Conservation (phyloP, 2,329 filamentous ascomycete species). For the Colletotrichum sansevieriae region DNA sequence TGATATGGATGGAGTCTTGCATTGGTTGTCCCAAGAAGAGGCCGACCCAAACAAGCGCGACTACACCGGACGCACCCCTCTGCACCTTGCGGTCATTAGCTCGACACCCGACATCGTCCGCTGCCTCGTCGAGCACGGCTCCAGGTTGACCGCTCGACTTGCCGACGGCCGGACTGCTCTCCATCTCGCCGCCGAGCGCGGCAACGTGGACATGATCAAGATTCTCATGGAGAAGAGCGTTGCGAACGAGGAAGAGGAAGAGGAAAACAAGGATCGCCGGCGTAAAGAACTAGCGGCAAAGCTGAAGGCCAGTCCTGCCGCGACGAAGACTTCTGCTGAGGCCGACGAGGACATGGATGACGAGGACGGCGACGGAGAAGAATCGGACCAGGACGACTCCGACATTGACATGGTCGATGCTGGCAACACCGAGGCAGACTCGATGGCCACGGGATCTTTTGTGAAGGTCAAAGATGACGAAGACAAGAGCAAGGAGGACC, state of each 20-base stretch:
- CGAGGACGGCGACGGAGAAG: conserved; percentile 52
- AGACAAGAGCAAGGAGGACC: conserved; percentile 52
- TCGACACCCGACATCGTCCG: conserved; percentile 79
- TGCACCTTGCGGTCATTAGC: conserved; percentile 80
- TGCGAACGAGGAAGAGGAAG: conserved; percentile 77
- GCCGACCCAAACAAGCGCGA: conserved; percentile 81
- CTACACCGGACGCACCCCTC: conserved; percentile 81
- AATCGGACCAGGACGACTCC: conserved; percentile 48
- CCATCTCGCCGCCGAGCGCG: conserved; percentile 83
- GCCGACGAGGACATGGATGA: conserved; percentile 43
- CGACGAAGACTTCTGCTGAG: conserved; percentile 45
- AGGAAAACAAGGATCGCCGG: conserved; percentile 67
- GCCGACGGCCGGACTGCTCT: conserved; percentile 85
- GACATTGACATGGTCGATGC: conserved; percentile 62
- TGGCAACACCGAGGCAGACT: conserved; percentile 65
- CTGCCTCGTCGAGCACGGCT: conserved; percentile 77
- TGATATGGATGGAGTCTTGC: conserved; percentile 76
- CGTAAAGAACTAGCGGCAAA: conserved; percentile 54
- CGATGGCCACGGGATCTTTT: conserved; percentile 78
- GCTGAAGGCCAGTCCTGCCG: conserved; percentile 43
- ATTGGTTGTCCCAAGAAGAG: conserved; percentile 77
- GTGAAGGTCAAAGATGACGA: conserved; percentile 71
- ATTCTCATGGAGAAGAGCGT: conserved; percentile 80
- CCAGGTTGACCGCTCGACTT: conserved; percentile 79
- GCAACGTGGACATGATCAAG: conserved; percentile 76